Percentiles rank a stretch among this genome's conserved stretches.
phyloP scores from a whole-genome alignment of 2,329 filamentous ascomycete species.

The Trichoderma sp. region DNA sequence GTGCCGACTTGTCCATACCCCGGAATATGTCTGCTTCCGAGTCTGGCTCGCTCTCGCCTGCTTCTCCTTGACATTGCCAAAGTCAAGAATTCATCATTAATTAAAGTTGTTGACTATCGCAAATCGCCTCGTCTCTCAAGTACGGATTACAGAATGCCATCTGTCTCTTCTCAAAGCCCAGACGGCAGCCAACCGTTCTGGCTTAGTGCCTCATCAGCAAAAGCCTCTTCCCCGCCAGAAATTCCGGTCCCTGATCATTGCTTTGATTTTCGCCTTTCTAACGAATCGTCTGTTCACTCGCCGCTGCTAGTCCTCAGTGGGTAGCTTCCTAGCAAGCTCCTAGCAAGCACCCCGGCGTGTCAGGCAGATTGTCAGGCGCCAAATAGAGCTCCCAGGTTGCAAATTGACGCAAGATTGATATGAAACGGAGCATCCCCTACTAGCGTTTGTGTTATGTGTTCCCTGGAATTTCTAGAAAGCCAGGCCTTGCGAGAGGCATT shows the following conservation, averaged over 20 bases:
- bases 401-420: neutral
- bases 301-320: neutral
- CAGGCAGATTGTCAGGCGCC: slow-evolving; percentile 10
- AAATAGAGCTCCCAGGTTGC: neutral
- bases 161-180: neutral
- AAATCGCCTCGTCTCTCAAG: neutral
- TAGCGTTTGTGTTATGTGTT: slow-evolving; percentile 7
- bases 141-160: neutral
- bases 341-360: slow-evolving; percentile 5
- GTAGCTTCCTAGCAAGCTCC: neutral
- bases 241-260: neutral
- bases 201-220: neutral
- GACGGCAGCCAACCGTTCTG: neutral
- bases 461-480: neutral
- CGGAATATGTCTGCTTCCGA: neutral
- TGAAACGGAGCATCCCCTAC: neutral
- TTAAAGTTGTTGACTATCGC: no score
- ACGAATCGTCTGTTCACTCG: neutral
- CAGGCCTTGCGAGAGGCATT: neutral
- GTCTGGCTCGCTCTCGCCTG: neutral
- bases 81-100: neutral
- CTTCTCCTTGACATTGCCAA: neutral
- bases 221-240: neutral
- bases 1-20: neutral
- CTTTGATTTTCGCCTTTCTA: neutral